A percentile compares a stretch with the other conserved stretches of the same genome.
These are phyloP conservation scores for Hordeum vulgare DNA, from an alignment of 176 grass and related monocot genomes.

Conservation along the genomic window DNA sequence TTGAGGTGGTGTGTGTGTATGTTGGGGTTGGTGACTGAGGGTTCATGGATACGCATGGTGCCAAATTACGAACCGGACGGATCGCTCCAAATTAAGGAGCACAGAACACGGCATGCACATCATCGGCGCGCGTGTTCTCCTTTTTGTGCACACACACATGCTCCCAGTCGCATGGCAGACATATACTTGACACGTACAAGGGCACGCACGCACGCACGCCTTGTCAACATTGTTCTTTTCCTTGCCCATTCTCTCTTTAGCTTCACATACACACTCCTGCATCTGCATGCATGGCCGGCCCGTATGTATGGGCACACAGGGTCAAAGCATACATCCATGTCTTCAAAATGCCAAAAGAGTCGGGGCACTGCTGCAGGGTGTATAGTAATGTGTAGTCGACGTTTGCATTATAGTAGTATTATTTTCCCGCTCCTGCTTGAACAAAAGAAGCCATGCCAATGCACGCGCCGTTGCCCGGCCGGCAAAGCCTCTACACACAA, in stretches of 20 bases:
- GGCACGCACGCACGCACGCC: neutral
- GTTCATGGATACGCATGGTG: too few species aligned
- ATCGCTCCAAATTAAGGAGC: neutral
- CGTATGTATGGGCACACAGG: neutral
- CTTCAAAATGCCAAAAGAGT: neutral
- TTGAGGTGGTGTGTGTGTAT: too few species aligned
- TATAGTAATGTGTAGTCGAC: neutral
- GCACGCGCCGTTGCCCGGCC: neutral
- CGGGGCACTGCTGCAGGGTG: neutral
- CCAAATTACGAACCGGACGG: too few species aligned
- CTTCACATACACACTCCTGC: too few species aligned
- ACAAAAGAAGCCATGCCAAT: constrained; percentile 22
- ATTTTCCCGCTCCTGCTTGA: constrained; percentile 1
- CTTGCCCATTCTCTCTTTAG: neutral
- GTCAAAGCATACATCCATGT: constrained; percentile 4
- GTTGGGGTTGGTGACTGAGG: too few species aligned
- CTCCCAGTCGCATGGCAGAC: neutral
- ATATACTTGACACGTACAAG: neutral
- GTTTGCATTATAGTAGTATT: neutral
- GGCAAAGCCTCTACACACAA: neutral
- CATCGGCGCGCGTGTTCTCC: neutral
- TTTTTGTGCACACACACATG: neutral
- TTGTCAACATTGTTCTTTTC: neutral
- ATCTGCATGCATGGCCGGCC: neutral
- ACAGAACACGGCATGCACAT: neutral